These are phyloP conservation scores for Uronychia binucleata DNA, from an alignment of 73 alveolate species.

Conservation along the genomic window DNA sequence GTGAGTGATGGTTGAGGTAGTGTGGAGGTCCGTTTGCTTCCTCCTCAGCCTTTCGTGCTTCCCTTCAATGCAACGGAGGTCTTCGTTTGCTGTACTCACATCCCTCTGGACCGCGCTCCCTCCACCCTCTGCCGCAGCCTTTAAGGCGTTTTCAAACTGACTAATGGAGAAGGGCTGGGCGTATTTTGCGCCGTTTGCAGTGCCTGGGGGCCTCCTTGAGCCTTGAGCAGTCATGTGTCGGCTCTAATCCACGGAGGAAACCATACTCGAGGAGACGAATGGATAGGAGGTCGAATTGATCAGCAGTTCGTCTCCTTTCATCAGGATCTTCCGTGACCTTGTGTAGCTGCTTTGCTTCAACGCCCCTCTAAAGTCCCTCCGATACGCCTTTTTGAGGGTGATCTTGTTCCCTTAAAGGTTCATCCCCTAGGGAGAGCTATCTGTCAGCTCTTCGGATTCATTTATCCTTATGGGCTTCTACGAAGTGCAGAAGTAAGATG, in stretches of 20 bases:
- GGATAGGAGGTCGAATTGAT: slow-evolving; percentile 1
- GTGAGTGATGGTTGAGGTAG: no score
- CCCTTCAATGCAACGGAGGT: neutral
- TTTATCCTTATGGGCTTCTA: neutral
- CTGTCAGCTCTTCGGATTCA: neutral
- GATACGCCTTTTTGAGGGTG: neutral
- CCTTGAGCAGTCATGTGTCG: neutral
- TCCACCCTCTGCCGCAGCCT: no score
- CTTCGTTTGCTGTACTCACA: neutral
- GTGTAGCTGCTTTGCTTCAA: neutral
- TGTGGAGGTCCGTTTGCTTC: neutral
- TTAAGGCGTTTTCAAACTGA: no score
- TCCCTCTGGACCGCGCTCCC: no score
- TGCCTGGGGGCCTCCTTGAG: neutral
- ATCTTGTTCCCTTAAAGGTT: neutral
- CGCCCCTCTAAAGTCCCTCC: neutral
- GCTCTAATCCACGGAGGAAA: neutral
- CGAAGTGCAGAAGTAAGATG: neutral
- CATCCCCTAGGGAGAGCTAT: neutral
- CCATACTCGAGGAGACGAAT: no score
- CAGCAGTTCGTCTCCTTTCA: neutral
- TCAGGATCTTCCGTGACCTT: neutral
- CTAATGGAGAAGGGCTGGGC: no score
- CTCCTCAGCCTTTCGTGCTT: neutral
- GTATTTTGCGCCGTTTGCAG: neutral